Evolutionary conservation across 768 basidiomycete genomes (phyloP), one percentile per base, ranked within the genome.

Genomic region (Mycena vulgaris): DNA sequence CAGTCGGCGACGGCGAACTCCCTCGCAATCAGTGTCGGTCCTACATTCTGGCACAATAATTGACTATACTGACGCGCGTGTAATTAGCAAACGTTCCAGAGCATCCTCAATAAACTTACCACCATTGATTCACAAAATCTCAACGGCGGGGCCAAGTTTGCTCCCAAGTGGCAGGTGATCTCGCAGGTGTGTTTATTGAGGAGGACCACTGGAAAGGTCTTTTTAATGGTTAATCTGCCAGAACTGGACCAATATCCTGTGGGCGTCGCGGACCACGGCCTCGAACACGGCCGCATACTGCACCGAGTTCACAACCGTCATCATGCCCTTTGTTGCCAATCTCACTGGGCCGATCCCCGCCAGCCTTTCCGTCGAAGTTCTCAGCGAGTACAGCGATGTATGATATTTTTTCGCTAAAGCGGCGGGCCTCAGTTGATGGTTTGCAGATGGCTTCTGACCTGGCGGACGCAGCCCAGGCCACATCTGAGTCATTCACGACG

Each of bases 281-380:
- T 31, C 31, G 31, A 61, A 48, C n/a, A 61, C 59, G 9, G 59
- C 59, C 30, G 47, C 59, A 9, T 61, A 61, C 17, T 47, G 45
- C 42, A 48, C 59, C 47, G 45, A 61, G 27, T 61, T 61, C 33
- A 61, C 59, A 17, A 47, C 59, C 2, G 45, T 35, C 5, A 61
- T 61, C 3, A 61, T 61, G 59, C 59, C 59, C 4, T 49, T 61
- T 42, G 47, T 49, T n/a, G 31, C 45, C 27, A 61, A 61, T 37
- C 27, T 48, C 14, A 48, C 47, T 23, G 59, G 59, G 16, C 42
- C 42, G n/a, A 37, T 61, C n/a, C 59, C 59, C 42, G 39, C 31
- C 42, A 9, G 10, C 28, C 27, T 61, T 27, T 61, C 59, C 25
- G 31, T 48, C 3, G 21, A 61, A 17, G 59, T 61, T 23, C 59